Base-by-base conservation (phyloP, 257 asterid species). In the Nicotiana otophora region DNA sequence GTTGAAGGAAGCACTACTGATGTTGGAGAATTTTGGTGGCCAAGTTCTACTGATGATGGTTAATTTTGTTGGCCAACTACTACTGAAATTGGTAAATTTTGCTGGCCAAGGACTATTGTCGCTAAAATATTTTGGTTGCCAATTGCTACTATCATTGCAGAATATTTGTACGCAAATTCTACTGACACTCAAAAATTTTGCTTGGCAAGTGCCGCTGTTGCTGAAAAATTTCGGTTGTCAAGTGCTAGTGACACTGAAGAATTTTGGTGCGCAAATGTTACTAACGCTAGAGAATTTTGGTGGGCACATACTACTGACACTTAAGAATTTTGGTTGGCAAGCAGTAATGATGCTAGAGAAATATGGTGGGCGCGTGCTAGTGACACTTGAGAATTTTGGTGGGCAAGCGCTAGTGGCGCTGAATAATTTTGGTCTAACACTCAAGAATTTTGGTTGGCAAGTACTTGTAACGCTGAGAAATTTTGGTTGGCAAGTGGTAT, bases 1-100 rank as follows among this genome's bases (percentile, higher is more conserved):
- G 64, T 5, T 82, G 63, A 87, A 83, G 75, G 87, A 83, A 80
- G 58, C 82, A 4, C 23, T 75, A 5, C 30, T 51, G 20, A 17
- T 64, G 7, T 0, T 85, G 74, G 53, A 81, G 12, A 83, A 83
- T 54, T 63, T 84, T 3, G 87, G 84, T 26, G 58, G 10, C 1
- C 78, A 72, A 72, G 12, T 23, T 10, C 4, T 46, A 23, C 60
- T 5, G 2, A 46, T 0, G 19, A 5, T 72, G 7, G 0, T 42
- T 1, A 72, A 46, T 42, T 72, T 42, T 20, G 5, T 10, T 20
- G 20, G 58, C 0, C 60, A 42, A 39, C 7, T 69, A 1, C 0
- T 42, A 70, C 0, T 70, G 20, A 70, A 11, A 16, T 3, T 1
- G 4, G 0, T 42, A 72, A 72, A 42, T 4, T 42, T 42, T 26